Base-by-base conservation (phyloP, 495 filamentous ascomycete genomes). In the Aspergillus campestris region DNA sequence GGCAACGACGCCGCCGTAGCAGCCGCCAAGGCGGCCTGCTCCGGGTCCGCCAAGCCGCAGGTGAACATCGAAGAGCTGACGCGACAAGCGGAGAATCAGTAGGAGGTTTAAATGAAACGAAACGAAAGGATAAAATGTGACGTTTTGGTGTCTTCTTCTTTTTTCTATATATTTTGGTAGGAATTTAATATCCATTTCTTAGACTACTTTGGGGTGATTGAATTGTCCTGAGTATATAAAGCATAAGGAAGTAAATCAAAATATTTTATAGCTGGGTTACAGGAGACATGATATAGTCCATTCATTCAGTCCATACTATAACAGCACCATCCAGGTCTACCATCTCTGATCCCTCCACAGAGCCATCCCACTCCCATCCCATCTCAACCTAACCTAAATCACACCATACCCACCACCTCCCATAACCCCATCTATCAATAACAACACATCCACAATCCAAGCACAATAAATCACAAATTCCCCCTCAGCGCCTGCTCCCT, bases 401-500 rank as follows among this genome's bases (percentile, higher is more conserved):
- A n/a, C n/a, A n/a, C n/a, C n/a, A n/a, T n/a, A n/a, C n/a, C n/a
- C n/a, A n/a, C n/a, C n/a, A n/a, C n/a, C n/a, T n/a, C n/a, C n/a
- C n/a, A n/a, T n/a, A n/a, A n/a, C n/a, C n/a, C 18, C 18, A 24
- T 24, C 18, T 24, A 24, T 24, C 18, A 24, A 24, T 4, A 24
- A 24, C 18, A 24, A 4, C 18, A 24, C 18, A 24, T 24, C 18
- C 18, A 24, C 18, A 24, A 24, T 24, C 18, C 18, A 24, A 41
- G 29, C 1, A 10, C 11, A 7, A 31, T 8, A 6, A 29, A 7
- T 34, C 39, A 47, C 44, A 47, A 28, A 38, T 47, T 47, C 24
- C 44, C 44, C n/a, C 37, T 32, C 10, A 18, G 11, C 31, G 68
- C 81, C 65, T 88, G 86, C 59, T 89, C 84, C 31, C 83, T 55